Evolutionary conservation across 1,284 basidiomycete genomes (phyloP).

Genomic region (Heimioporus punctisporus): DNA sequence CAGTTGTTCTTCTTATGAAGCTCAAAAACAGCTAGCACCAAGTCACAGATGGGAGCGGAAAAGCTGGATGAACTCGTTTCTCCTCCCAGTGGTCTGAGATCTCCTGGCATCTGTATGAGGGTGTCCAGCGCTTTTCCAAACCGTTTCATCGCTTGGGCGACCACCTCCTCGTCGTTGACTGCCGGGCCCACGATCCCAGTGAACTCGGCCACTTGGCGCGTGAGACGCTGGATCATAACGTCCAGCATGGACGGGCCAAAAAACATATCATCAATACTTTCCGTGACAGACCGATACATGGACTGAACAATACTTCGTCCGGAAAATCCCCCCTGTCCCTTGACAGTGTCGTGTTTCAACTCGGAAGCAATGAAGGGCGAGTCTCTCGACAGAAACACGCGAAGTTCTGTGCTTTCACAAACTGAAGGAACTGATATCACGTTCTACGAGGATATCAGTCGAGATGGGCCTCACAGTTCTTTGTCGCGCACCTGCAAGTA

Average conservation of each 20-base stretch:
- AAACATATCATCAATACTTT: slow-evolving; percentile 93
- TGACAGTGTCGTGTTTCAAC: slow-evolving; percentile 38
- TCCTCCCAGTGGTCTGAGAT: slow-evolving; percentile 80
- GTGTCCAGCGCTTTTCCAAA: slow-evolving; percentile 70
- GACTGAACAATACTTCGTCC: slow-evolving; percentile 80
- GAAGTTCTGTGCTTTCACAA: slow-evolving; percentile 84
- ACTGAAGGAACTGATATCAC: slow-evolving; percentile 74
- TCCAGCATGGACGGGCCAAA: slow-evolving; percentile 95
- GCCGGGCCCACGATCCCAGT: slow-evolving; percentile 80
- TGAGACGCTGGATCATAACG: slow-evolving; percentile 88
- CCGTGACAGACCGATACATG: slow-evolving; percentile 87
- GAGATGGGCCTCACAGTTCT: background rate
- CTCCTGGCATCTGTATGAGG: slow-evolving; percentile 67
- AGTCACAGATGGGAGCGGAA: slow-evolving; percentile 93
- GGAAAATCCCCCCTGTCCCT: slow-evolving; percentile 51
- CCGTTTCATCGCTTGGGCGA: slow-evolving; percentile 75
- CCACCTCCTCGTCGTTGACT: slow-evolving; percentile 82
- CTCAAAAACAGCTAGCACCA: slow-evolving; percentile 93
- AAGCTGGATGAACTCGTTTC: slow-evolving; percentile 88
- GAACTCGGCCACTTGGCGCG: slow-evolving; percentile 87
- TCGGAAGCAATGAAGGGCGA: slow-evolving; percentile 73
- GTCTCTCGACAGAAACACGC: slow-evolving; percentile 87
- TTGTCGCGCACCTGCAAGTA: slow-evolving; percentile 79
- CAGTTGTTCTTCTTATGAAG: slow-evolving; percentile 96
- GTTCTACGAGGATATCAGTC: slow-evolving; percentile 46